Evolutionary conservation across 2,329 filamentous ascomycete genomes (phyloP), one percentile per base, ranked within the genome.

Genomic region (Talaromyces marneffei): DNA sequence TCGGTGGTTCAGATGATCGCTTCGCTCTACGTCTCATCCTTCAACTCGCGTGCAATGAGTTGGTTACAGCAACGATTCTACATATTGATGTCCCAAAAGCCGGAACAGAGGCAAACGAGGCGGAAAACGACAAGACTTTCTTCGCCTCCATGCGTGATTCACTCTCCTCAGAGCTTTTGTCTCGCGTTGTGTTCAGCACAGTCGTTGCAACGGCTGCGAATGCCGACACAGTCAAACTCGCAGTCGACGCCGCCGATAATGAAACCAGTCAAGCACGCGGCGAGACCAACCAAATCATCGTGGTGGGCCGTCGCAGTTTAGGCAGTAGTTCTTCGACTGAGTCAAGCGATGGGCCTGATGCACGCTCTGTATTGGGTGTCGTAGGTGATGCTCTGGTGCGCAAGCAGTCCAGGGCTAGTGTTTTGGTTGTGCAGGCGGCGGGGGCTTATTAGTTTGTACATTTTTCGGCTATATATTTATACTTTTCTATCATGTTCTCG

Each of bases 1-100:
- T 96, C 62, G 92, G 93, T 18, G 90, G 90, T 8, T 78, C 81
- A 1, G 94, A 99, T 70, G 93, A 97, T 69, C 84, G 86, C 7
- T 85, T 88, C 4, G 92, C 92, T 0, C 81, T 97, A 0, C 82
- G 87, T 1, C 84, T 97, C 25, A 88, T 93, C 2, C 80, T 97
- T 2, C 93, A 97, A 70, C 82, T 99, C 0, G 90, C 88, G 0
- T 86, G 88, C 71, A 94, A 92, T 68, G 82, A 85, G 3, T 85
- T 89, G 46, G 85, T 96, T 27, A 92, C 90, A 0, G 90, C 87
- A 0, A 93, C 90, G 0, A 83, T 97, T 33, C 79, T 89, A 1
- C 86, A 87, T 63, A 80, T 90, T 27, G 75, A 74, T 25, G 74
- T 70, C 31, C 64, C 63, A 2, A 25, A n/a, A 14, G 29, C 25